These are phyloP conservation scores for Pseudocercospora vitis DNA, from an alignment of 2,329 filamentous ascomycete genomes.

Conservation along the genomic window DNA sequence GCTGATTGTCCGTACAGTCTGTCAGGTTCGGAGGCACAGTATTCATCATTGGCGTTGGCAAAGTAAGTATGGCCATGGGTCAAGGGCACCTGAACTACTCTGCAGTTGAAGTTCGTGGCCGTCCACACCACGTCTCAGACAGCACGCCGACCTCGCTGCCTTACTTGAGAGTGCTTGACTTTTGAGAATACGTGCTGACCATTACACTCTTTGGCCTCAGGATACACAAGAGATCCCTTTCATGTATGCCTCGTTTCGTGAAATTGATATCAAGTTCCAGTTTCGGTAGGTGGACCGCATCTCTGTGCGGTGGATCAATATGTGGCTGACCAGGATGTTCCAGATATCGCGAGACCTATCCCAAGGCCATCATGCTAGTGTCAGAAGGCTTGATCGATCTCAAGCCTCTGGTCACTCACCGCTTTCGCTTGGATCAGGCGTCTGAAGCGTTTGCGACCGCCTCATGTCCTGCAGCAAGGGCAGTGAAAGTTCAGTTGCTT, in stretches of 20 bases:
- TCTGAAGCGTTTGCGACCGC: constrained; percentile 41
- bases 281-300: constrained; percentile 30
- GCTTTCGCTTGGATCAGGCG: constrained; percentile 41
- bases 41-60: constrained; percentile 42
- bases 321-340: constrained; percentile 3
- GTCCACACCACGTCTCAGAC: too few relatives aligned
- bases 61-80: too few relatives aligned
- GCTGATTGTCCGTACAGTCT: constrained; percentile 27
- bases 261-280: constrained; percentile 44
- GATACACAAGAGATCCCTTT: constrained; percentile 42
- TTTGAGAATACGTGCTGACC: too few relatives aligned
- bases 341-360: constrained; percentile 42
- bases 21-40: constrained; percentile 40
- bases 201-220: too few relatives aligned
- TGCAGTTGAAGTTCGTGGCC: too few relatives aligned
- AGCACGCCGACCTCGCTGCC: too few relatives aligned
- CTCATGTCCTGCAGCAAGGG: constrained; percentile 38
- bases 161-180: too few relatives aligned
- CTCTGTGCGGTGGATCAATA: neutral
- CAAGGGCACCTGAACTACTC: too few relatives aligned
- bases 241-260: constrained; percentile 40
- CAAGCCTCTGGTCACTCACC: constrained; percentile 43
- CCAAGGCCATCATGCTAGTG: constrained; percentile 45
- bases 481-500: constrained; percentile 40
- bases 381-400: constrained; percentile 42